These are phyloP conservation scores for Colletotrichum nymphaeae DNA, from an alignment of 2,329 filamentous ascomycete genomes.

Conservation along the genomic window DNA sequence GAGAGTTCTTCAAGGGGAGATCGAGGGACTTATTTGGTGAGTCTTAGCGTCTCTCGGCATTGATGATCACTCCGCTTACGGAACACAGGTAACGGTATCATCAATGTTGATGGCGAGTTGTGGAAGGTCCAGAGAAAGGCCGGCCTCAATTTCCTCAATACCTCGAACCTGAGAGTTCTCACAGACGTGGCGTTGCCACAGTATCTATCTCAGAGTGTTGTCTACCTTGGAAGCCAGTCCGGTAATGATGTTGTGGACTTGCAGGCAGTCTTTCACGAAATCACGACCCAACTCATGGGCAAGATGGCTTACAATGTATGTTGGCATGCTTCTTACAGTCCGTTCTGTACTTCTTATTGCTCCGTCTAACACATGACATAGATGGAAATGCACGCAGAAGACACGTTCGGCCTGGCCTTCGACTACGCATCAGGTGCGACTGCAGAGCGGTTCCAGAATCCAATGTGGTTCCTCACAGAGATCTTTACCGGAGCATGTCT, in stretches of 20 bases:
- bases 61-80: constrained; percentile 34
- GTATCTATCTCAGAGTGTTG: constrained; percentile 59
- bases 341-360: not conserved
- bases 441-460: constrained; percentile 73
- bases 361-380: constrained; percentile 37
- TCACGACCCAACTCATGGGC: constrained; percentile 75
- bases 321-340: not conserved
- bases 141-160: constrained; percentile 68
- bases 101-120: constrained; percentile 73
- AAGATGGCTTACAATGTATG: constrained; percentile 72
- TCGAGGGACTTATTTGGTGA: constrained; percentile 70
- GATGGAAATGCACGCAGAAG: constrained; percentile 74
- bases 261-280: constrained; percentile 70
- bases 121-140: constrained; percentile 74
- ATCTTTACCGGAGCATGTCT: constrained; percentile 60
- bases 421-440: constrained; percentile 71
- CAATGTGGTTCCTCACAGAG: constrained; percentile 71
- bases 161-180: constrained; percentile 66
- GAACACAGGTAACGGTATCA: constrained; percentile 67
- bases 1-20: constrained; percentile 69
- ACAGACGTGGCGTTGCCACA: constrained; percentile 67
- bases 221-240: constrained; percentile 47
- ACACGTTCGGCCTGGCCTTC: constrained; percentile 70
- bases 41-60: constrained; percentile 36
- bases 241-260: constrained; percentile 58